A percentile compares a stretch with the other conserved stretches of the same genome.
These are phyloP conservation scores for Pythium plurisporium DNA, from an alignment of 352 stramenopile genomes.

Conservation along the genomic window DNA sequence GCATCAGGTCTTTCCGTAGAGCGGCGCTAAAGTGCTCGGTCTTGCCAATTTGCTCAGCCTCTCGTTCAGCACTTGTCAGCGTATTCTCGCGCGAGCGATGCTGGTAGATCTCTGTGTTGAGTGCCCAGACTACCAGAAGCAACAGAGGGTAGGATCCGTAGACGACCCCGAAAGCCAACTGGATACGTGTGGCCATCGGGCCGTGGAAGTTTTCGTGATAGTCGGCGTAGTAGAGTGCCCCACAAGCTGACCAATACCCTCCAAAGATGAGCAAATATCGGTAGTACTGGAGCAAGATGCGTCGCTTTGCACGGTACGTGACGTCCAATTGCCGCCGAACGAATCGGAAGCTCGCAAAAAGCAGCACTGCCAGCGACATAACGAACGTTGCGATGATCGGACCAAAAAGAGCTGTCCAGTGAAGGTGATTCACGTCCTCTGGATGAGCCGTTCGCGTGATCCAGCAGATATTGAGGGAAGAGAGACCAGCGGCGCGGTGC, in stretches of 20 bases:
- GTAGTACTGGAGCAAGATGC: constrained; percentile 83
- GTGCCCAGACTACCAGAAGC: constrained; percentile 67
- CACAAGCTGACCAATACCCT: constrained; percentile 64
- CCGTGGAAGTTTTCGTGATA: constrained; percentile 67
- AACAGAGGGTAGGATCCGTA: constrained; percentile 72
- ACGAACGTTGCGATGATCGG: constrained; percentile 45
- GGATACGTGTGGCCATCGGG: constrained; percentile 44
- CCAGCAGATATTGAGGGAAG: constrained; percentile 75
- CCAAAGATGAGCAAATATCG: constrained; percentile 77
- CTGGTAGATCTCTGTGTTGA: constrained; percentile 83
- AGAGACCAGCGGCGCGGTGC: constrained; percentile 55
- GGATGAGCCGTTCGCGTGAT: constrained; percentile 46
- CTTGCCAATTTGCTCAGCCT: constrained; percentile 27
- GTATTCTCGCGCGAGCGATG: constrained; percentile 71
- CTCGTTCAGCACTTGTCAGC: constrained; percentile 48
- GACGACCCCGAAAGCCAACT: constrained; percentile 58
- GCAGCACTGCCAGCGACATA: constrained; percentile 61
- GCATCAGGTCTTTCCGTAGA: constrained; percentile 83
- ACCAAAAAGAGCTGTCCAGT: constrained; percentile 66
- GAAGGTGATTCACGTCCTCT: constrained; percentile 43
- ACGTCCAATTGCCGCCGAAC: constrained; percentile 78
- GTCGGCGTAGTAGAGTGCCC: constrained; percentile 63
- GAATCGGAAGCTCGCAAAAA: constrained; percentile 85
- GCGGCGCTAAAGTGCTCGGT: constrained; percentile 81
- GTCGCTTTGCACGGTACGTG: constrained; percentile 78